Evolutionary conservation across 1,284 basidiomycete genomes (phyloP).

Genomic region (Fomitopsis schrenkii): DNA sequence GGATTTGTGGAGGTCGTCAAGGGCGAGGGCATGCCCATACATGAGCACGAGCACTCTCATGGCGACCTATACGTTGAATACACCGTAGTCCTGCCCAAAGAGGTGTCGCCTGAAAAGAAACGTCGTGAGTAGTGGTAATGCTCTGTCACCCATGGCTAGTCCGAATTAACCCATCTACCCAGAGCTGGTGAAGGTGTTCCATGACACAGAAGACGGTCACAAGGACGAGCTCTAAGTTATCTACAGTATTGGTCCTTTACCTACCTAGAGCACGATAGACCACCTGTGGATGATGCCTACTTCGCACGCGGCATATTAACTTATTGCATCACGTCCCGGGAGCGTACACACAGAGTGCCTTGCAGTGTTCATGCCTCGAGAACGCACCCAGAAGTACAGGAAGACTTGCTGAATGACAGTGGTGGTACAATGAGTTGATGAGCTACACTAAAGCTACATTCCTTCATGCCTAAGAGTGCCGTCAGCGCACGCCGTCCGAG

Average conservation of each 20-base stretch:
- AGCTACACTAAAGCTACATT: not conserved
- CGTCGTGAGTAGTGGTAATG: conserved; percentile 47
- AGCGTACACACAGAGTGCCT: too few relatives aligned
- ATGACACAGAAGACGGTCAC: conserved; percentile 20
- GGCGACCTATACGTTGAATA: conserved; percentile 93
- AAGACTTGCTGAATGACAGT: not conserved
- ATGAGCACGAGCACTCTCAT: conserved; percentile 47
- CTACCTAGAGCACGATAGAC: not conserved
- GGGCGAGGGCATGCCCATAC: conserved; percentile 87
- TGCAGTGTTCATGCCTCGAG: too few relatives aligned
- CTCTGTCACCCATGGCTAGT: not conserved
- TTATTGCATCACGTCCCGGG: not conserved
- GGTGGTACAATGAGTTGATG: not conserved
- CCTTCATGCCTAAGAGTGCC: not conserved
- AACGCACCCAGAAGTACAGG: not conserved
- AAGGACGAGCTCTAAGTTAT: conserved; percentile 51
- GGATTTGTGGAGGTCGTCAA: conserved; percentile 83
- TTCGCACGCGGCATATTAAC: not conserved
- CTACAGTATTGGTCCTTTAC: not conserved
- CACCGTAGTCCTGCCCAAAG: conserved; percentile 79
- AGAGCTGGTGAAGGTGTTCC: conserved; percentile 59
- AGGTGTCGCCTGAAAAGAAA: conserved; percentile 60
- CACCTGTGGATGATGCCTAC: not conserved
- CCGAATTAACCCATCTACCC: conserved; percentile 5
- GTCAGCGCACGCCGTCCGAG: conserved; percentile 14